Conservation (phyloP, 2,329 filamentous ascomycete species). For the Aspergillus tubingensis region DNA sequence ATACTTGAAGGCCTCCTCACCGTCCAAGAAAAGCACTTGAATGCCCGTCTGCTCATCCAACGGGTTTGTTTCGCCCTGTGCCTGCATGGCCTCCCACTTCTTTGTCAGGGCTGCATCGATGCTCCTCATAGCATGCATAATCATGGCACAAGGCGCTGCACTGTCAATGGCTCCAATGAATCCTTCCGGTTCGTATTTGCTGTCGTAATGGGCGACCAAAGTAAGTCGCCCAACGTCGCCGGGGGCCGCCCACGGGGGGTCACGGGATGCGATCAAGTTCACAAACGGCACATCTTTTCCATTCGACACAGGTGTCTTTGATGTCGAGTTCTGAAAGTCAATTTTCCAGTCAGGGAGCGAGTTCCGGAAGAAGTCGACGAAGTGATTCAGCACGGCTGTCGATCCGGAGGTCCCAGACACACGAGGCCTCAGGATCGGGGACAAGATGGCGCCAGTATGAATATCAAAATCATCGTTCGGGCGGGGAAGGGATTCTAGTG, state of each 20-base stretch:
- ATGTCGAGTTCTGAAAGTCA: conserved; percentile 86
- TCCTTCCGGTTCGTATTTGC: conserved; percentile 73
- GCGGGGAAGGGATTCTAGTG: conserved; percentile 70
- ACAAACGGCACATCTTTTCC: conserved; percentile 74
- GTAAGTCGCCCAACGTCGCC: conserved; percentile 81
- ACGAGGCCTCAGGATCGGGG: conserved; percentile 83
- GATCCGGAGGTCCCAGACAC: conserved; percentile 85
- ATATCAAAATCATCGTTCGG: conserved; percentile 78
- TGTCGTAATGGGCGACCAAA: conserved; percentile 93
- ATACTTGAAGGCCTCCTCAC: conserved; percentile 83
- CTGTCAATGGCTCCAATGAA: conserved; percentile 95
- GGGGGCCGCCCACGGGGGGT: conserved; percentile 75
- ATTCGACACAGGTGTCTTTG: conserved; percentile 74
- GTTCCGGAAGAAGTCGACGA: conserved; percentile 75
- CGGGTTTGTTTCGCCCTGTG: conserved; percentile 53
- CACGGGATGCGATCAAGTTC: conserved; percentile 82
- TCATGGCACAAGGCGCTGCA: conserved; percentile 89
- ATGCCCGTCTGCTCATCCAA: conserved; percentile 78
- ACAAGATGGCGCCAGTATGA: conserved; percentile 70
- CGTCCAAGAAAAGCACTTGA: conserved; percentile 87
- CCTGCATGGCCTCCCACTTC: conserved; percentile 77
- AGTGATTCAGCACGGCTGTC: conserved; percentile 72
- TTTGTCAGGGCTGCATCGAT: conserved; percentile 76
- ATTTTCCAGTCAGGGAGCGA: conserved; percentile 78
- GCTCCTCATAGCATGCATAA: conserved; percentile 80